Base-by-base conservation (phyloP, 1,284 basidiomycete genomes). In the Papiliotrema nemorosa region DNA sequence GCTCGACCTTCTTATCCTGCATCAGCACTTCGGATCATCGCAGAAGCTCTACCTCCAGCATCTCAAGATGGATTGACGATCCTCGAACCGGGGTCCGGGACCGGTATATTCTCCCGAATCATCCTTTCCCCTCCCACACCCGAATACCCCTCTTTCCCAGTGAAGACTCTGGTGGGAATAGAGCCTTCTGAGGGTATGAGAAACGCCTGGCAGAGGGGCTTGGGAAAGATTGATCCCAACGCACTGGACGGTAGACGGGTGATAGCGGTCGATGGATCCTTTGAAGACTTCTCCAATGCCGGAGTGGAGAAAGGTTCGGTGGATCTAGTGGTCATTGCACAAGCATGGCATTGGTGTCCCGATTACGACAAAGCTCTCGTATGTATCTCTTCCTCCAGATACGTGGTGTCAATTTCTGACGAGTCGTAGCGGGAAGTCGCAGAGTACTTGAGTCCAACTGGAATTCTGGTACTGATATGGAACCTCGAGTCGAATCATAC, bases 161-260 rank as follows among this genome's bases (percentile, higher is more conserved):
- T 78, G n/a, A 29, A 50, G 14, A 57, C 54, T 5, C 55, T 78
- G 2, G 54, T 72, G 1, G 69, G 60, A 22, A 62, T 77, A 36
- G 77, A 78, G 58, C 77, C 77, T 6, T 69, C 66, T 34, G 52
- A 60, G 27, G 77, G 77, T 0, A 78, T 78, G 77, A 51, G 77
- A 3, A 52, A 61, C 6, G 60, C 55, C 38, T 77, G 63, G 63
- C 54, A 56, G 38, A 63, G 18, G 2, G 47, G 9, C 5, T 26
- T 43, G 6, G 35, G 25, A 3, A 49, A 51, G 25, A 14, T 37
- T 24, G 40, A 50, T n/a, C 20, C 13, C 3, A 47, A 49, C 12
- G 47, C 35, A 14, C 24, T 37, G 16, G 16, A 47, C 22, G 52
- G 7, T 10, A 47, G 34, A 29, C 50, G 21, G n/a, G 34, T 52